Evolutionary conservation across 345 rosid genomes (phyloP).

Genomic region (Eutrema yunnanense): DNA sequence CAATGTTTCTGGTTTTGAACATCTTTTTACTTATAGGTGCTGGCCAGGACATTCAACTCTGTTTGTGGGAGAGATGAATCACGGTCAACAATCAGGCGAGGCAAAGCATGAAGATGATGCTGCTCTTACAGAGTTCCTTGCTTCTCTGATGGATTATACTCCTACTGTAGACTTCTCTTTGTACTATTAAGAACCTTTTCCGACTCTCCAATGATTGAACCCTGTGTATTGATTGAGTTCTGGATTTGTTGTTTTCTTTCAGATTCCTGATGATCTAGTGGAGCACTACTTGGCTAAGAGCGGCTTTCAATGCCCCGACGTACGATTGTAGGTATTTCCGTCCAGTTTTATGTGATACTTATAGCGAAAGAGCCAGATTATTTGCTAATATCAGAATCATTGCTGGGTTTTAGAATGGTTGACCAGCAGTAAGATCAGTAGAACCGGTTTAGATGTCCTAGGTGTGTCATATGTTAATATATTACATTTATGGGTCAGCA

Average conservation of each 20-base stretch:
- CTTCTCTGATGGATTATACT: constrained; percentile 83
- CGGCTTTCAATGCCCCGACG: constrained; percentile 94
- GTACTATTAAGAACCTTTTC: not conserved
- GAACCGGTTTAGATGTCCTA: not conserved
- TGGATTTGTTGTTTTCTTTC: not conserved
- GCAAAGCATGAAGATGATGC: constrained; percentile 82
- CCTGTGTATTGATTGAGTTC: not conserved
- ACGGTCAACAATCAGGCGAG: constrained; percentile 46
- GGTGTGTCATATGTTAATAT: not conserved
- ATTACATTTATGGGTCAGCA: not conserved
- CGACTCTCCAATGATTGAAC: not conserved
- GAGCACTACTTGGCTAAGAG: constrained; percentile 96
- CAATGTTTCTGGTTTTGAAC: not conserved
- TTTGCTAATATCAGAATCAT: not conserved
- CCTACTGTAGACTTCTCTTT: constrained; percentile 46
- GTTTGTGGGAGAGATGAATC: constrained; percentile 42
- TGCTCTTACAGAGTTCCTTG: constrained; percentile 69
- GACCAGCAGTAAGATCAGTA: not conserved
- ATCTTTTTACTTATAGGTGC: not conserved
- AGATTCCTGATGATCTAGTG: constrained; percentile 96
- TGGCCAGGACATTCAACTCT: not conserved
- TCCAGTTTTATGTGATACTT: not conserved
- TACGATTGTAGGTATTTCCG: constrained; percentile 76
- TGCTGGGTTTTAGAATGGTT: not conserved
- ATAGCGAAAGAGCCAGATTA: not conserved